These are phyloP conservation scores for Puya raimondii DNA, from an alignment of 176 grass and related monocot species.

Conservation along the genomic window DNA sequence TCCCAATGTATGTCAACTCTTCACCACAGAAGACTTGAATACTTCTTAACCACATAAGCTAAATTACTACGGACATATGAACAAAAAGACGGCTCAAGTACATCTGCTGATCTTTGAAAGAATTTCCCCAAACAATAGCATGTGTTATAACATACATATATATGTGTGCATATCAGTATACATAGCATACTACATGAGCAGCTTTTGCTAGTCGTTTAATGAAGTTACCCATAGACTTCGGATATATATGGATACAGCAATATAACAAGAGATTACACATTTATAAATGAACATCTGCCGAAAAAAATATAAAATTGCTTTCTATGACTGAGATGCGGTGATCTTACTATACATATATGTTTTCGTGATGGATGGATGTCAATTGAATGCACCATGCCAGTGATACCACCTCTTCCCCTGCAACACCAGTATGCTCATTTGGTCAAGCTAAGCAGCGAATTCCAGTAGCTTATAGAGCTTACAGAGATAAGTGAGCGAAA, in stretches of 20 bases:
- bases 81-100: neutral
- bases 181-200: no score
- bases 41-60: neutral
- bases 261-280: neutral
- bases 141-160: neutral
- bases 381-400: slow-evolving; percentile 72
- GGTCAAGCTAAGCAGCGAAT: slow-evolving; percentile 2
- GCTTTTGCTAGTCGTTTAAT: no score
- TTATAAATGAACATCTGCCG: slow-evolving; percentile 9
- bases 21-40: neutral
- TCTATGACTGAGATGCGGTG: neutral
- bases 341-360: slow-evolving; percentile 76
- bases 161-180: neutral
- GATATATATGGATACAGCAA: neutral
- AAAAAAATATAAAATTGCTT: slow-evolving; percentile 3
- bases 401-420: slow-evolving; percentile 43
- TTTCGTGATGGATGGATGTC: slow-evolving; percentile 93
- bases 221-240: neutral
- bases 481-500: neutral
- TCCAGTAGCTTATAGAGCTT: neutral
- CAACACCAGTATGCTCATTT: slow-evolving; percentile 18
- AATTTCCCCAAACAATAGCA: neutral
- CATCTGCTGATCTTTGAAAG: neutral
- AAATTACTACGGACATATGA: neutral
- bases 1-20: neutral